Evolutionary conservation across 495 filamentous ascomycete genomes (phyloP).

Genomic region (Aspergillus saccharolyticus): DNA sequence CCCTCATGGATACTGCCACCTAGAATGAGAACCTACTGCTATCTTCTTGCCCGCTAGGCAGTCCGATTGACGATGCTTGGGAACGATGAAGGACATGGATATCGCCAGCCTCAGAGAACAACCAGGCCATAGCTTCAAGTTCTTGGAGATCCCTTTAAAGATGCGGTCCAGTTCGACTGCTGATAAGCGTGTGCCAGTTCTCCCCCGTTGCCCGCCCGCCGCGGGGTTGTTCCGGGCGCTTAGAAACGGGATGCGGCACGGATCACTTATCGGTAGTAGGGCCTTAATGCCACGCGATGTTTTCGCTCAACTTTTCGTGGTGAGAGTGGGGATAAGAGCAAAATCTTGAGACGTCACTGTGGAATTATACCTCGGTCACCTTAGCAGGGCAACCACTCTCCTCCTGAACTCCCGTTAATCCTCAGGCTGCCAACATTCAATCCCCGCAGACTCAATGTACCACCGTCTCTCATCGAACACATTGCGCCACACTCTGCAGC

Average conservation of each 20-base stretch:
- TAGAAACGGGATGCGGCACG: neutral
- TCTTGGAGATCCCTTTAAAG: too few species aligned
- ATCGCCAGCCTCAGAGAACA: too few species aligned
- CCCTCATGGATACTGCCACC: too few species aligned
- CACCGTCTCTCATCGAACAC: neutral
- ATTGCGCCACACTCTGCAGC: neutral
- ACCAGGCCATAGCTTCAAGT: too few species aligned
- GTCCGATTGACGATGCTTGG: too few species aligned
- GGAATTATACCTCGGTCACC: slow-evolving; percentile 3
- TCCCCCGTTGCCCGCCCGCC: neutral
- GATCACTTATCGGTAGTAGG: neutral
- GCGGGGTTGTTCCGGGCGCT: neutral
- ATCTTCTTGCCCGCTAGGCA: too few species aligned
- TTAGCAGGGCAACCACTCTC: neutral
- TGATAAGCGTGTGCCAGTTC: neutral
- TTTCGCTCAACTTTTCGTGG: neutral
- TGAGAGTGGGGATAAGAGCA: neutral
- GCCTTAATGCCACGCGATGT: neutral
- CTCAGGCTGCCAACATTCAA: neutral
- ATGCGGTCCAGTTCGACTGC: too few species aligned
- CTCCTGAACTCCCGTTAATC: neutral
- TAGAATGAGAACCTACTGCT: too few species aligned
- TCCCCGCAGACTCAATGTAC: neutral
- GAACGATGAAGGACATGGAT: too few species aligned
- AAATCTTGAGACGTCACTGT: neutral